Percentiles rank a stretch among this genome's conserved stretches.
Evolutionary conservation across 768 basidiomycete genomes (phyloP).

Genomic region (Podaxis sp.): DNA sequence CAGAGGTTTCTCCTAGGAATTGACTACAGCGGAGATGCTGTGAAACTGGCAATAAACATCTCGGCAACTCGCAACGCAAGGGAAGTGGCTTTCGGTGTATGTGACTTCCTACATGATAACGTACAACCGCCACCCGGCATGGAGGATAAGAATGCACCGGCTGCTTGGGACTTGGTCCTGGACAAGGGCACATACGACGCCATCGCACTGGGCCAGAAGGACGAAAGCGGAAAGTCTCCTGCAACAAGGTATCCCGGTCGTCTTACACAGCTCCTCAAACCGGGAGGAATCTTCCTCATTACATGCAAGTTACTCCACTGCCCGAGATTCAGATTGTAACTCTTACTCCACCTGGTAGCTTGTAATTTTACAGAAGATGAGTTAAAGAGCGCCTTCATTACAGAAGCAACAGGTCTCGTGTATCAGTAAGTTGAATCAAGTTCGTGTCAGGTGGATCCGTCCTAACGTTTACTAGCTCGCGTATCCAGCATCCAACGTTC

Average conservation of each 20-base stretch:
- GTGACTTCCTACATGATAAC: constrained; percentile 64
- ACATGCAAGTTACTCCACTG: constrained; percentile 56
- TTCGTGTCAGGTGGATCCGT: background rate
- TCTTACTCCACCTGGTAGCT: constrained; percentile 36
- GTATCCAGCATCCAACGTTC: constrained; percentile 69
- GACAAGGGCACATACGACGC: constrained; percentile 93
- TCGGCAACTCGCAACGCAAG: constrained; percentile 42
- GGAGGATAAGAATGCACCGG: constrained; percentile 21
- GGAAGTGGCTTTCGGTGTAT: constrained; percentile 53
- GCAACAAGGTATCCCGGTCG: constrained; percentile 60
- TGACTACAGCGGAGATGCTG: constrained; percentile 76
- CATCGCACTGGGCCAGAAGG: constrained; percentile 69
- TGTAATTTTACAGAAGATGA: constrained; percentile 88
- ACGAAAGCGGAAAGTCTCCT: constrained; percentile 50
- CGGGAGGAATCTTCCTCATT: constrained; percentile 72
- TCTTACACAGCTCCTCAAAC: constrained; percentile 55
- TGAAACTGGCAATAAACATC: constrained; percentile 60
- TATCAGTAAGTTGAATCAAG: constrained; percentile 57
- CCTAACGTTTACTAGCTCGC: constrained; percentile 46
- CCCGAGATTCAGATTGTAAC: background rate
- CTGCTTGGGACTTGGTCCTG: constrained; percentile 69
- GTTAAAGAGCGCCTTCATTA: constrained; percentile 52
- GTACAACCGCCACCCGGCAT: constrained; percentile 36
- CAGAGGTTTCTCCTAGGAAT: constrained; percentile 56
- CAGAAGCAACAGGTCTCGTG: constrained; percentile 44